These are phyloP conservation scores for Colletotrichum karsti DNA, from an alignment of 2,329 filamentous ascomycete species.

Conservation along the genomic window DNA sequence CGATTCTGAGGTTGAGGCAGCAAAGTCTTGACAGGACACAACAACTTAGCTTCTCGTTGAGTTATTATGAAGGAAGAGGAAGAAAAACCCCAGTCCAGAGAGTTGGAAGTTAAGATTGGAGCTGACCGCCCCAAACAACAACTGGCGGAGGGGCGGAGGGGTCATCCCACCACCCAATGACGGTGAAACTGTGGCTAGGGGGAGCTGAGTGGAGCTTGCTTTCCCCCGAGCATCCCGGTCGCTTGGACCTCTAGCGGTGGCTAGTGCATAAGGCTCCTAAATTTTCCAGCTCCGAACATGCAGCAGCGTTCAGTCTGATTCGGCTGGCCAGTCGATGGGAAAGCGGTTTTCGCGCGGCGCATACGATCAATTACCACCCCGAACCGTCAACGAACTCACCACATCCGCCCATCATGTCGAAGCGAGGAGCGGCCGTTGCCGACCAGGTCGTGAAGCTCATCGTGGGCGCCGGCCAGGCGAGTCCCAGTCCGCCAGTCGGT, in stretches of 20 bases:
- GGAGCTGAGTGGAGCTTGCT: conserved; percentile 12
- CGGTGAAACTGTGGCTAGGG: conserved; percentile 29
- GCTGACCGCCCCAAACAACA: conserved; percentile 24
- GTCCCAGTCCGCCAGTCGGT: conserved; percentile 93
- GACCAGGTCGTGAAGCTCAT: conserved; percentile 96
- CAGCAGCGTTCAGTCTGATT: background rate
- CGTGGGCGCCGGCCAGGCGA: conserved; percentile 94
- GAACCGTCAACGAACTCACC: conserved; percentile 26
- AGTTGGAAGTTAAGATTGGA: conserved; percentile 18
- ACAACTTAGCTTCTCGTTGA: conserved; percentile 22
- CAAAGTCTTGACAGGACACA: conserved; percentile 6
- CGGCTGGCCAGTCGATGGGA: background rate
- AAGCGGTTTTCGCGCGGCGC: conserved; percentile 8
- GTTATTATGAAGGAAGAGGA: conserved; percentile 18
- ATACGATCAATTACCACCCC: background rate
- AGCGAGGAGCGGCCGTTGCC: conserved; percentile 48
- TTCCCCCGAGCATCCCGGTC: conserved; percentile 26
- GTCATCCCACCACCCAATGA: conserved; percentile 30
- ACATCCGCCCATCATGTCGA: conserved; percentile 56
- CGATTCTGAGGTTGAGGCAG: background rate
- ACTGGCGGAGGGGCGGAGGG: conserved; percentile 26
- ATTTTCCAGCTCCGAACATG: conserved; percentile 27
- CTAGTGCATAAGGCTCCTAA: conserved; percentile 28
- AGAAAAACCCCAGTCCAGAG: conserved; percentile 1
- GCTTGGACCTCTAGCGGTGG: conserved; percentile 28